Evolutionary conservation across 352 stramenopile species (phyloP).

Genomic region (Phytophthora capsici): DNA sequence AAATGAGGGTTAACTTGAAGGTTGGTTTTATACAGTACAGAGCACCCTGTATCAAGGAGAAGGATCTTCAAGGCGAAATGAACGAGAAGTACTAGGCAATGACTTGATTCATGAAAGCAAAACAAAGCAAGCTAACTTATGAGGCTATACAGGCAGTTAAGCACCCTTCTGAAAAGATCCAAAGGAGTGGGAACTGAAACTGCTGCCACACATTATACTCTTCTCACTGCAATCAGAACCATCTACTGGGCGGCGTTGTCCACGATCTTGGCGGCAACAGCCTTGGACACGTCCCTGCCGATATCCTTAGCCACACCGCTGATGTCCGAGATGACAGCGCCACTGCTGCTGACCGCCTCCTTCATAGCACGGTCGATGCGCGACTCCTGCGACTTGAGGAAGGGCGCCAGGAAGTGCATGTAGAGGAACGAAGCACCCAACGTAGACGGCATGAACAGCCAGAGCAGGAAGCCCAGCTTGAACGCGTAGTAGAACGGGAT

Average conservation of each 20-base stretch:
- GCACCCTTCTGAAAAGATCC: not conserved
- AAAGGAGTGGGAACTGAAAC: not conserved
- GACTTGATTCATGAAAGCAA: conserved; percentile 45
- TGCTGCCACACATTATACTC: conserved; percentile 8
- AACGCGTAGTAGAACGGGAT: conserved; percentile 99
- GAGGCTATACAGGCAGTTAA: conserved; percentile 6
- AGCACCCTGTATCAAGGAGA: too few relatives aligned
- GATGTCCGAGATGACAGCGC: conserved; percentile 83
- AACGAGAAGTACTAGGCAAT: conserved; percentile 28
- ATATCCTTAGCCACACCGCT: conserved; percentile 79
- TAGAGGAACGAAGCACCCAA: conserved; percentile 96
- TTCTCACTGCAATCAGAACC: conserved; percentile 6
- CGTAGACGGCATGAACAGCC: conserved; percentile 97
- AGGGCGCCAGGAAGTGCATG: conserved; percentile 92
- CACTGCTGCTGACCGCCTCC: conserved; percentile 77
- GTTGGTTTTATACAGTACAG: too few relatives aligned
- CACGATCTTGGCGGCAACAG: conserved; percentile 77
- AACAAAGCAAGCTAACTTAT: conserved; percentile 58
- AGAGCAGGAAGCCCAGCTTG: conserved; percentile 98
- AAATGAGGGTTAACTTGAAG: too few relatives aligned
- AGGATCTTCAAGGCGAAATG: not conserved
- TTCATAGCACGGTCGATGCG: conserved; percentile 89
- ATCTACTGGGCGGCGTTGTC: conserved; percentile 49
- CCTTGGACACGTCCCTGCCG: conserved; percentile 76
- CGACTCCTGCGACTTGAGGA: conserved; percentile 83